A percentile compares a stretch with the other conserved stretches of the same genome.
Evolutionary conservation across 2,329 filamentous ascomycete genomes (phyloP).

Genomic region (Epichloe glyceriae): DNA sequence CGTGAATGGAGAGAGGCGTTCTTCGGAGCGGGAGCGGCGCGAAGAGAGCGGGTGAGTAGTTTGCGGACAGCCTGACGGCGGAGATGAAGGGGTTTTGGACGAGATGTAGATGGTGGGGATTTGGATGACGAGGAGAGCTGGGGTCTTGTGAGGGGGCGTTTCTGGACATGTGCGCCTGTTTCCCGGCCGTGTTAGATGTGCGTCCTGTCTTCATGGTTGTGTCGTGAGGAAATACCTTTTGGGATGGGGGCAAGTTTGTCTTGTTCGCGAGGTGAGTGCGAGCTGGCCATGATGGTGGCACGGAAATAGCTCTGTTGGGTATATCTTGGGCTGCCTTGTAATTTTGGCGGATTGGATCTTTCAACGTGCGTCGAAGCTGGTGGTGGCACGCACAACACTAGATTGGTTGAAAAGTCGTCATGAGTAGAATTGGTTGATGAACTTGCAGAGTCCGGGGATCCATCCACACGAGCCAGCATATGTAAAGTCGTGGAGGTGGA

Average conservation of each 20-base stretch:
- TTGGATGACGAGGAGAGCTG: conserved; percentile 30
- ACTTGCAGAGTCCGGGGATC: too few relatives aligned
- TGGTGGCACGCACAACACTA: too few relatives aligned
- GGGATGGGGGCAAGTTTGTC: background rate
- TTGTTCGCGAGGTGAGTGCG: background rate
- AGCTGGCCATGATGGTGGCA: background rate
- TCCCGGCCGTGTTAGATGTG: background rate
- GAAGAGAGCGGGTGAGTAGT: conserved; percentile 42
- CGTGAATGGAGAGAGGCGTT: conserved; percentile 32
- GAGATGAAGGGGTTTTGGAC: conserved; percentile 54
- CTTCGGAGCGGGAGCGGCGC: conserved; percentile 32
- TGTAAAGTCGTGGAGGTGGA: too few relatives aligned
- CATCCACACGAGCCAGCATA: too few relatives aligned
- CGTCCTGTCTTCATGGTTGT: background rate
- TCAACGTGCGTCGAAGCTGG: background rate
- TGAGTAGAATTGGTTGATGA: too few relatives aligned
- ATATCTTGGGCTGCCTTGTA: background rate
- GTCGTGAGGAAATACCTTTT: conserved; percentile 1
- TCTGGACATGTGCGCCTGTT: conserved; percentile 35
- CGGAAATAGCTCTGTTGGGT: background rate
- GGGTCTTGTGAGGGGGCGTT: conserved; percentile 31
- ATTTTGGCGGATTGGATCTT: background rate
- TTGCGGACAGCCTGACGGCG: conserved; percentile 49
- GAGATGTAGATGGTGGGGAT: conserved; percentile 49
- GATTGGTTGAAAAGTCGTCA: too few relatives aligned